These are phyloP conservation scores for Botrytis aclada DNA, from an alignment of 2,329 filamentous ascomycete genomes.

Conservation along the genomic window DNA sequence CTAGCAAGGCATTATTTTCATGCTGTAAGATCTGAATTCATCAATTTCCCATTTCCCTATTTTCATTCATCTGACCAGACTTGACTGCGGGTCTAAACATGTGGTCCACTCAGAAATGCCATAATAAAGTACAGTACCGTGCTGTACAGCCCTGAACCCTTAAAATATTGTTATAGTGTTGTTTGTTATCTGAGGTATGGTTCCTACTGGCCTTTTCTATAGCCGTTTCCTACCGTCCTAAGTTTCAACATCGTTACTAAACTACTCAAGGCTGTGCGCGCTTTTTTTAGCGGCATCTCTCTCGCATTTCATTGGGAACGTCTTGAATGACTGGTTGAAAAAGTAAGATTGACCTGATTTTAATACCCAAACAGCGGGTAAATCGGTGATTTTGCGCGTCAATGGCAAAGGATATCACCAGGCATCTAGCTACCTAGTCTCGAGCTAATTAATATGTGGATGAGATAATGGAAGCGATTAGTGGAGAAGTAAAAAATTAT, in stretches of 20 bases:
- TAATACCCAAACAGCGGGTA: constrained; percentile 1
- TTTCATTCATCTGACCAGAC: constrained; percentile 15
- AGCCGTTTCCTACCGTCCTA: not conserved
- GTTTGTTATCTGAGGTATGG: not conserved
- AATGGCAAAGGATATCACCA: constrained; percentile 7
- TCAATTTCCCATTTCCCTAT: not conserved
- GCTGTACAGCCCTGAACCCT: not conserved
- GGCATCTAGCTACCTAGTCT: not conserved
- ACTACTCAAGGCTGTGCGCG: not conserved
- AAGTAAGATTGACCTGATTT: constrained; percentile 1
- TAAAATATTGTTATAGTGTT: not conserved
- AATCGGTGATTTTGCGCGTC: constrained; percentile 4
- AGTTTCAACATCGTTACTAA: not conserved
- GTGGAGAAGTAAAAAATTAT: constrained; percentile 3
- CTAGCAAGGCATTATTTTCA: not conserved
- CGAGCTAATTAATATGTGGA: not conserved
- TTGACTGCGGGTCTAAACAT: constrained; percentile 13
- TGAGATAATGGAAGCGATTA: not conserved
- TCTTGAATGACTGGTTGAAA: not conserved
- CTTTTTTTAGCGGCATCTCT: not conserved
- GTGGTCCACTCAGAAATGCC: not conserved
- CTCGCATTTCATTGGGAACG: not conserved
- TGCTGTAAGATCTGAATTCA: constrained; percentile 12
- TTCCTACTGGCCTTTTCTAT: not conserved
- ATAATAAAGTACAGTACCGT: not conserved